phyloP scores from a whole-genome alignment of 345 rosid genomes.

The Linum trigynum region DNA sequence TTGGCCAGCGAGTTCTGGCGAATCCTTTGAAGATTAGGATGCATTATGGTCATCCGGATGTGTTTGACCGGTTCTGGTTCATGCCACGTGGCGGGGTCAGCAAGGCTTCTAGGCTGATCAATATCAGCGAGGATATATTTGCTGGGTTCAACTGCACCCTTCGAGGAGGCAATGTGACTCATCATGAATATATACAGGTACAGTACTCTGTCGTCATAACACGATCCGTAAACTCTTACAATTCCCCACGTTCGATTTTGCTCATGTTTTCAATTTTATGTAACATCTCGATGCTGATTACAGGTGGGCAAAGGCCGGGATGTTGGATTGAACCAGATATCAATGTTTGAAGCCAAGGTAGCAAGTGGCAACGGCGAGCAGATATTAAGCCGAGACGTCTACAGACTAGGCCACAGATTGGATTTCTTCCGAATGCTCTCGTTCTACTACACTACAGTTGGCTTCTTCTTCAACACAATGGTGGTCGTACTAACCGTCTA shows the following conservation, averaged over 20 bases:
- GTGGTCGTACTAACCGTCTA: slow-evolving; percentile 77
- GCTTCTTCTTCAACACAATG: slow-evolving; percentile 94
- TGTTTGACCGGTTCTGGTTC: slow-evolving; percentile 97
- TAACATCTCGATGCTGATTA: too few species aligned
- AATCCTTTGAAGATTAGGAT: slow-evolving; percentile 87
- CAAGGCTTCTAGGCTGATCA: slow-evolving; percentile 93
- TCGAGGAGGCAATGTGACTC: slow-evolving; percentile 95
- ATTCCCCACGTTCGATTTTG: too few species aligned
- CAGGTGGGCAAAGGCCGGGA: slow-evolving; percentile 97
- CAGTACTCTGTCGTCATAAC: too few species aligned
- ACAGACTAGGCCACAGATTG: slow-evolving; percentile 89
- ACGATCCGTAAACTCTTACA: too few species aligned
- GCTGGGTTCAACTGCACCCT: slow-evolving; percentile 99
- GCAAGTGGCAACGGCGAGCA: slow-evolving; percentile 99
- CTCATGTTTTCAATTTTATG: too few species aligned
- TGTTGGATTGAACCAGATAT: slow-evolving; percentile 91
- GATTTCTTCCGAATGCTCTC: slow-evolving; percentile 97
- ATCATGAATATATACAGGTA: slow-evolving; percentile 74
- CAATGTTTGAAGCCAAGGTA: slow-evolving; percentile 99
- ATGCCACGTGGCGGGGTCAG: slow-evolving; percentile 90
- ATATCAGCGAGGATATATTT: slow-evolving; percentile 96
- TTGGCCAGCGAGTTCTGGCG: slow-evolving; percentile 96
- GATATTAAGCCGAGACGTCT: slow-evolving; percentile 91
- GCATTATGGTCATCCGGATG: slow-evolving; percentile 99
- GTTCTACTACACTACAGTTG: slow-evolving; percentile 88